These are phyloP conservation scores for Talaromyces wortmannii DNA, from an alignment of 495 filamentous ascomycete species.

Conservation along the genomic window DNA sequence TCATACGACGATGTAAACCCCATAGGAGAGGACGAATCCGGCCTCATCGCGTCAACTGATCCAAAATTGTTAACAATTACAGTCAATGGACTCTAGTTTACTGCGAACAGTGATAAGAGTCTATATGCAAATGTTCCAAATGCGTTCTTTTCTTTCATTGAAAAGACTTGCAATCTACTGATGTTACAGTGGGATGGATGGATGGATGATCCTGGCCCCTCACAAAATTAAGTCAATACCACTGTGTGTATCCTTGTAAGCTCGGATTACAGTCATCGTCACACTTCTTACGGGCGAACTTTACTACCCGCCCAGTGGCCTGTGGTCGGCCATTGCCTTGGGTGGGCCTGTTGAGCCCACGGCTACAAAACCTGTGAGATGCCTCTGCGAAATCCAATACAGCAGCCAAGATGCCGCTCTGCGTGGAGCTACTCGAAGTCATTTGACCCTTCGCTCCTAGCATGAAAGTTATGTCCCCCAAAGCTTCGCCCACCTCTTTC, in stretches of 20 bases:
- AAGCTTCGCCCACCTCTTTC: too few species aligned
- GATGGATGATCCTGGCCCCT: background rate
- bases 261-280: background rate
- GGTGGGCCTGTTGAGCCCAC: background rate
- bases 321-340: background rate
- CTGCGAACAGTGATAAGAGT: too few species aligned
- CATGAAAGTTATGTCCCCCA: too few species aligned
- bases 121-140: too few species aligned
- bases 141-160: too few species aligned
- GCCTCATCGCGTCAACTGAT: background rate
- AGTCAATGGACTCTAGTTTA: background rate
- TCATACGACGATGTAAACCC: constrained; percentile 43
- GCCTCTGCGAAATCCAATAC: background rate
- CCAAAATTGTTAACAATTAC: background rate
- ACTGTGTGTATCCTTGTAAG: background rate
- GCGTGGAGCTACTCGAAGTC: background rate
- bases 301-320: background rate
- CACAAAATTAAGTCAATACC: background rate
- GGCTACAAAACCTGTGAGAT: background rate
- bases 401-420: background rate
- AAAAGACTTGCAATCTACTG: too few species aligned
- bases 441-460: too few species aligned
- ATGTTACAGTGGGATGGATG: too few species aligned
- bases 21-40: constrained; percentile 25
- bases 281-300: background rate